Evolutionary conservation across 2,329 filamentous ascomycete genomes (phyloP), one percentile per base, ranked within the genome.

Genomic region (Whalleya microplaca): DNA sequence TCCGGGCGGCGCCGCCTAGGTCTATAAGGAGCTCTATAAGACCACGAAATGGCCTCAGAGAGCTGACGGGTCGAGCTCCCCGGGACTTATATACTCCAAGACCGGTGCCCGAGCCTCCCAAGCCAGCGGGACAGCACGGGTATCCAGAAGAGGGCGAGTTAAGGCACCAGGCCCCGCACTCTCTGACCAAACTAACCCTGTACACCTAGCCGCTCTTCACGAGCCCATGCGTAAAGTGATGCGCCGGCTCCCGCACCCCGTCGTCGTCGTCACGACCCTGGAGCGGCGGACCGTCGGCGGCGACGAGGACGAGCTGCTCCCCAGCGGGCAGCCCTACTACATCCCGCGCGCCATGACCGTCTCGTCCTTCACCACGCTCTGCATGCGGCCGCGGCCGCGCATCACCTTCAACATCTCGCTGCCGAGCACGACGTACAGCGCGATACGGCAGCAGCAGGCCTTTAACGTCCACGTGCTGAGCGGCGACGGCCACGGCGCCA

Each of bases 381-480:
- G 80, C 16, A 74, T 85, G 18, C 62, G 67, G n/a, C 82, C 83
- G 0, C 75, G 71, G 21, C 82, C 83, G 1, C 72, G 82, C 10
- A 71, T 86, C 6, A 80, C 78, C 0, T 85, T 86, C 74, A 86
- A 86, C 71, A 76, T 86, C 47, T 77, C 77, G 21, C 75, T 79
- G 23, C 83, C 83, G 19, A 84, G 81, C 66, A 77, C 80, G 12
- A 85, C 83, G 12, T 73, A 83, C 21, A 76, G 81, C 55, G 82
- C 83, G 8, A 76, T 86, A 58, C 66, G 16, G 68, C 65, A n/a
- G 14, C 78, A 73, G 43, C 63, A 76, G 1, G 65, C 64, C 14
- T 85, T 86, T 67, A 84, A 84, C 55, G 75, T 85, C 14, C 84
- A 86, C 57, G 66, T 86, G 5, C 76, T 86, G 0, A 70, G 75